Conservation (phyloP, 2,329 filamentous ascomycete genomes). For the Penicillium sp. region DNA sequence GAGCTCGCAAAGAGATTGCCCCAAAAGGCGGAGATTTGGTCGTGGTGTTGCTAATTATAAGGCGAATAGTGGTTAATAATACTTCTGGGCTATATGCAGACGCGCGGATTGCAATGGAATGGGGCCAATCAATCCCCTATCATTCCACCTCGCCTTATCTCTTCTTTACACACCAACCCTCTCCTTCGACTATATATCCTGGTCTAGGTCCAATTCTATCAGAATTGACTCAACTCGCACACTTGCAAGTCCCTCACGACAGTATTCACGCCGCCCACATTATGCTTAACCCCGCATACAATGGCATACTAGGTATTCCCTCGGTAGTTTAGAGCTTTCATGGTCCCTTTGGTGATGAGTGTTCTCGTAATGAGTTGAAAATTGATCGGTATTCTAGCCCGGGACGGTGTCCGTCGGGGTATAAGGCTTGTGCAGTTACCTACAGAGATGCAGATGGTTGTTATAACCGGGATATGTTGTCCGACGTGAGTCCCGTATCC, state of each 20-base stretch:
- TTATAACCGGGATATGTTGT: background rate
- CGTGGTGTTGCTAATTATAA: no score
- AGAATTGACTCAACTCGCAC: background rate
- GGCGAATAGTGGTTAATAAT: no score
- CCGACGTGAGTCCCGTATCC: background rate
- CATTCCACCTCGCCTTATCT: no score
- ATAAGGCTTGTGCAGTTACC: background rate
- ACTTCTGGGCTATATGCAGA: no score
- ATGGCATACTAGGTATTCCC: background rate
- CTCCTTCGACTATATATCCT: no score
- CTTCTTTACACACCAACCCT: no score
- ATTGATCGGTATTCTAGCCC: background rate
- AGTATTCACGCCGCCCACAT: background rate
- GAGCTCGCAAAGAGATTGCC: no score
- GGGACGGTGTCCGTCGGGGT: background rate
- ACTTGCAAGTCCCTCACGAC: background rate
- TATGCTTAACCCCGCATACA: background rate
- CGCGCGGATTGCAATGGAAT: no score
- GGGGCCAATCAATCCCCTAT: no score
- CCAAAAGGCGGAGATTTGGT: no score
- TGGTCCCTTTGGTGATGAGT: background rate
- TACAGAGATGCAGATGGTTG: background rate
- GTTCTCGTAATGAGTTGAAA: background rate
- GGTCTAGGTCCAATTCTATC: background rate
- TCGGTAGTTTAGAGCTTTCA: background rate